Evolutionary conservation across 345 rosid genomes (phyloP).

Genomic region (Geranium rotundifolium): DNA sequence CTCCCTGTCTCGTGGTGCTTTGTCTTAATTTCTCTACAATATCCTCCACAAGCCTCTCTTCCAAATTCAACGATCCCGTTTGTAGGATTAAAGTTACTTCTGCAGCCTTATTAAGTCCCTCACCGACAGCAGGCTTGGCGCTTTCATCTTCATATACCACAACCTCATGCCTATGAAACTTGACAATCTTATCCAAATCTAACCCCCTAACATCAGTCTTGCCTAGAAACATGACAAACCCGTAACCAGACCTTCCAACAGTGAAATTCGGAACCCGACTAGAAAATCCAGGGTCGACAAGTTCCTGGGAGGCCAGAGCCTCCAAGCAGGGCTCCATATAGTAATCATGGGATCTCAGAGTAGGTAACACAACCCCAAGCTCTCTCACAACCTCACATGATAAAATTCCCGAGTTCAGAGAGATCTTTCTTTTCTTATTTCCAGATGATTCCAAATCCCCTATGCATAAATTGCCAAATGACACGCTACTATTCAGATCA

Average conservation of each 20-base stretch:
- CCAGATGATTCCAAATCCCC: constrained; percentile 12
- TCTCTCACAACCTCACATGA: constrained; percentile 15
- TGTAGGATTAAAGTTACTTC: constrained; percentile 59
- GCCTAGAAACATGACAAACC: constrained; percentile 59
- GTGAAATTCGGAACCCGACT: constrained; percentile 61
- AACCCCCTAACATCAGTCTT: constrained; percentile 68
- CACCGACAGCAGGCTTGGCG: constrained; percentile 61
- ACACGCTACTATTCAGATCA: constrained; percentile 1
- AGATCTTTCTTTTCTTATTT: constrained; percentile 43
- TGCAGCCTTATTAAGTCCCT: constrained; percentile 85
- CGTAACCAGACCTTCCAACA: constrained; percentile 72
- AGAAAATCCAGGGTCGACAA: constrained; percentile 54
- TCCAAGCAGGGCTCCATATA: constrained; percentile 52
- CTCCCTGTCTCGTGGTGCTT: constrained; percentile 63
- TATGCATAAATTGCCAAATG: constrained; percentile 6
- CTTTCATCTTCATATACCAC: constrained; percentile 74
- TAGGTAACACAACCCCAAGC: constrained; percentile 40
- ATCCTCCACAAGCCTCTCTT: constrained; percentile 16
- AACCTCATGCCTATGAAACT: constrained; percentile 54
- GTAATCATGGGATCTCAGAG: constrained; percentile 39
- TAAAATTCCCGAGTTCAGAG: constrained; percentile 5
- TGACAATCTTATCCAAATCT: constrained; percentile 57
- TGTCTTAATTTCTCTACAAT: constrained; percentile 37
- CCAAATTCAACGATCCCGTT: constrained; percentile 12
- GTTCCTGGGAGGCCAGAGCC: constrained; percentile 43